Evolutionary conservation across 2,329 filamentous ascomycete species (phyloP), one percentile per base, ranked within the genome.

Genomic region (Sarocladium strictum): DNA sequence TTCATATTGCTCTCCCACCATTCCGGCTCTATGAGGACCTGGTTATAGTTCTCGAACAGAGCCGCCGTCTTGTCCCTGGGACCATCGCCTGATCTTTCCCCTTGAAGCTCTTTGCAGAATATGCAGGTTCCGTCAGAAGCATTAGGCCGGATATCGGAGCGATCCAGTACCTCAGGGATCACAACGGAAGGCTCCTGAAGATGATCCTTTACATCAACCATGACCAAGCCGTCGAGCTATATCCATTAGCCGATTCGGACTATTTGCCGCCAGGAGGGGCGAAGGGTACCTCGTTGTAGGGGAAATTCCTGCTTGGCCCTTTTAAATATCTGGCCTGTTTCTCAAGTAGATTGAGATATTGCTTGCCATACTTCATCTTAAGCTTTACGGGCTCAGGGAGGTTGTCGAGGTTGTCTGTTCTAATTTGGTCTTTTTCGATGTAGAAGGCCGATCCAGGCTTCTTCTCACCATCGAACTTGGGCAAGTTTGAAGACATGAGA

Each of bases 261-360:
- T n/a, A n/a, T n/a, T n/a, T n/a, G n/a, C n/a, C n/a, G n/a, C n/a
- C n/a, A n/a, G n/a, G n/a, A n/a, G n/a, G n/a, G n/a, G n/a, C n/a
- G n/a, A n/a, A n/a, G n/a, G n/a, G n/a, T n/a, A 45, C 40, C 40
- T 45, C 40, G n/a, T 45, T 49, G 26, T 49, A 19, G 15, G 43
- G 43, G 15, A 49, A 49, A 12, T 11, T 3, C 17, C 26, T 49
- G 24, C 43, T 49, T 5, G 43, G 23, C 3, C 43, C 43, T n/a
- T 49, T 49, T 3, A 49, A 32, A 19, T 49, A n/a, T n/a, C n/a
- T 27, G 10, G 11, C 14, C 11, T 27, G 23, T 19, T 49, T 49
- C 26, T 29, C 26, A 5, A 32, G 23, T 24, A 49, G 17, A 12
- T 29, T n/a, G 6, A 49, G 3, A 17, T 49, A 49, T 3, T 3